phyloP scores from a whole-genome alignment of 2,329 filamentous ascomycete genomes.

The Alternaria dauci region DNA sequence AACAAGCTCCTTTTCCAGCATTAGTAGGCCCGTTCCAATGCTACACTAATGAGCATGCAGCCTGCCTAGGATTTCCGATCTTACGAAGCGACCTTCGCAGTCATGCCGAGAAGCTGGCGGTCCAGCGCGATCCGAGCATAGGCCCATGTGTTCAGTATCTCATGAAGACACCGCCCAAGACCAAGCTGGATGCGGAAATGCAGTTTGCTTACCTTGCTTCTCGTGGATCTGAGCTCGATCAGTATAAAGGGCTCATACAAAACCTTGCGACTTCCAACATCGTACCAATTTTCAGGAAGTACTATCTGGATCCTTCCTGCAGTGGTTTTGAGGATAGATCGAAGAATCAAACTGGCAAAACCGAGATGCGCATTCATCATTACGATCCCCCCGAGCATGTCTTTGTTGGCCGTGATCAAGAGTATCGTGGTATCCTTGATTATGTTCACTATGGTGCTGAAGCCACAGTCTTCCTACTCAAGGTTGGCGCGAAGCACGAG shows the following conservation, averaged over 20 bases:
- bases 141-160: conserved; percentile 77
- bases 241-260: conserved; percentile 34
- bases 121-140: conserved; percentile 82
- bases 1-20: conserved; percentile 67
- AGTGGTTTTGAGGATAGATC: conserved; percentile 46
- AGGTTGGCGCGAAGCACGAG: conserved; percentile 89
- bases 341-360: conserved; percentile 42
- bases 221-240: conserved; percentile 75
- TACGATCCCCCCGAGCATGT: conserved; percentile 75
- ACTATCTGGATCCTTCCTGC: conserved; percentile 41
- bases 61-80: conserved; percentile 82
- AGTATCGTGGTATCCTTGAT: conserved; percentile 92
- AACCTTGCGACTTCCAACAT: conserved; percentile 44
- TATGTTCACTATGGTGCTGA: conserved; percentile 93
- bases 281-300: conserved; percentile 50
- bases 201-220: conserved; percentile 86
- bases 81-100: conserved; percentile 77
- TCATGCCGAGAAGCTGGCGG: conserved; percentile 86
- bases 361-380: conserved; percentile 53
- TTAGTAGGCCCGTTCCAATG: conserved; percentile 79
- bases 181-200: conserved; percentile 69
- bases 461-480: conserved; percentile 87
- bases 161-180: conserved; percentile 74
- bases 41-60: conserved; percentile 80
- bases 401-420: conserved; percentile 76